Evolutionary conservation across 768 basidiomycete species (phyloP).

Genomic region (Tulasnella sp.): DNA sequence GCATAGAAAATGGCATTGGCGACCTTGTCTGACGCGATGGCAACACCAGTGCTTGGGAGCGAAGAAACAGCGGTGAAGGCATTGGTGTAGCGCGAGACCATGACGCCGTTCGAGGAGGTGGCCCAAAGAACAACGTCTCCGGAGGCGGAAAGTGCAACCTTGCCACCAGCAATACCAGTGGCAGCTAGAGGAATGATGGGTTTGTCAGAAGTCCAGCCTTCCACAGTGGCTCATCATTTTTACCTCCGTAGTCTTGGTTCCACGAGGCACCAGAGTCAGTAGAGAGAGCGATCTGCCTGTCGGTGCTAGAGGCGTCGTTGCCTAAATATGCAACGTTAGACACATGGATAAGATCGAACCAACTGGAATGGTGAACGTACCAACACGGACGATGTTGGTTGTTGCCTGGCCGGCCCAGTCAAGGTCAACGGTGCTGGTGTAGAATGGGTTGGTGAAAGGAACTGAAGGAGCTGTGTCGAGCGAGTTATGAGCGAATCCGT

Average conservation of each 20-base stretch:
- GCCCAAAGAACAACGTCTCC: conserved; percentile 59
- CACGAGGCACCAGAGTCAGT: conserved; percentile 53
- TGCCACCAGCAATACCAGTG: conserved; percentile 38
- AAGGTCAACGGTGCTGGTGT: conserved; percentile 46
- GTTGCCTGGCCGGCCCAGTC: conserved; percentile 55
- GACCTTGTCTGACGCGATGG: conserved; percentile 62
- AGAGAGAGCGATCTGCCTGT: conserved; percentile 59
- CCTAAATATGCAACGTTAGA: conserved; percentile 27
- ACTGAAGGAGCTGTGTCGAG: conserved; percentile 45
- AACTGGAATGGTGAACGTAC: conserved; percentile 43
- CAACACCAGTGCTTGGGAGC: conserved; percentile 49
- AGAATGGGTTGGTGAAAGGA: conserved; percentile 44
- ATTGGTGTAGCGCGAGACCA: conserved; percentile 51
- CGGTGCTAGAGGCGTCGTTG: conserved; percentile 34
- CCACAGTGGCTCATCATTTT: conserved; percentile 30
- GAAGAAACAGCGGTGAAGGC: conserved; percentile 51
- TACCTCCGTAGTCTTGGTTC: conserved; percentile 54
- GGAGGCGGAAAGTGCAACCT: conserved; percentile 49
- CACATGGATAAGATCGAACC: conserved; percentile 44
- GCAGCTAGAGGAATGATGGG: conserved; percentile 34
- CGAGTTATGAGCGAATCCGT: conserved; percentile 51
- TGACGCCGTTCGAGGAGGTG: conserved; percentile 44
- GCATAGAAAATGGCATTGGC: conserved; percentile 50
- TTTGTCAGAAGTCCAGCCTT: background rate
- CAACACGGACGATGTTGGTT: conserved; percentile 47